phyloP scores from a whole-genome alignment of 129 eudicot species.

The Ambrosia trifida region DNA sequence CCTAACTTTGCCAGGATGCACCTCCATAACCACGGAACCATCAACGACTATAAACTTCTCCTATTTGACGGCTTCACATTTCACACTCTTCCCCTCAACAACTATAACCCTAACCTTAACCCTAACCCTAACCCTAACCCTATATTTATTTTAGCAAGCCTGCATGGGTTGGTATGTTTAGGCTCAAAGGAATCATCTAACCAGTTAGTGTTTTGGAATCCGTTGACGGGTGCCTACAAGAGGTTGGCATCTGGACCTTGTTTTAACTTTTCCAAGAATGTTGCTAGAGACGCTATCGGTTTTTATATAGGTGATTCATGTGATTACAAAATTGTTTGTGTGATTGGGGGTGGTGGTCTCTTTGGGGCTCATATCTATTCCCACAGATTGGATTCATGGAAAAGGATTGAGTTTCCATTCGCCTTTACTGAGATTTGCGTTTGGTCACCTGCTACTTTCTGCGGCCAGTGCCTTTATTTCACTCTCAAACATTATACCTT shows the following conservation, averaged over 20 bases:
- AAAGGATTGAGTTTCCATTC: neutral
- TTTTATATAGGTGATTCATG: neutral
- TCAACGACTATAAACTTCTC: no score
- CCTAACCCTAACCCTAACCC: neutral
- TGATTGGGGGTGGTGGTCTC: neutral
- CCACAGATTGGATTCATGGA: conserved; percentile 1
- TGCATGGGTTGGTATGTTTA: neutral
- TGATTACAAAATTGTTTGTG: neutral
- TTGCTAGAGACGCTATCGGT: neutral
- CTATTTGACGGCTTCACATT: no score
- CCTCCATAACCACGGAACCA: no score
- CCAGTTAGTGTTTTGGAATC: neutral
- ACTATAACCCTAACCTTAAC: no score
- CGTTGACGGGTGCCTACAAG: neutral
- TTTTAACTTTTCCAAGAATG: neutral
- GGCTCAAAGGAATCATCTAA: neutral
- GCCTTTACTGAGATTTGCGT: no score
- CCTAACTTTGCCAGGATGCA: no score
- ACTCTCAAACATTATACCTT: neutral
- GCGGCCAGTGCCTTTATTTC: neutral
- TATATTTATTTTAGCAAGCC: neutral
- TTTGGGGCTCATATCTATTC: neutral
- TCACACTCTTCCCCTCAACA: no score
- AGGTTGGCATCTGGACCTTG: neutral
- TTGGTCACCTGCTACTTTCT: neutral